Evolutionary conservation across 768 basidiomycete genomes (phyloP).

Genomic region (Russula griseocarnosa): DNA sequence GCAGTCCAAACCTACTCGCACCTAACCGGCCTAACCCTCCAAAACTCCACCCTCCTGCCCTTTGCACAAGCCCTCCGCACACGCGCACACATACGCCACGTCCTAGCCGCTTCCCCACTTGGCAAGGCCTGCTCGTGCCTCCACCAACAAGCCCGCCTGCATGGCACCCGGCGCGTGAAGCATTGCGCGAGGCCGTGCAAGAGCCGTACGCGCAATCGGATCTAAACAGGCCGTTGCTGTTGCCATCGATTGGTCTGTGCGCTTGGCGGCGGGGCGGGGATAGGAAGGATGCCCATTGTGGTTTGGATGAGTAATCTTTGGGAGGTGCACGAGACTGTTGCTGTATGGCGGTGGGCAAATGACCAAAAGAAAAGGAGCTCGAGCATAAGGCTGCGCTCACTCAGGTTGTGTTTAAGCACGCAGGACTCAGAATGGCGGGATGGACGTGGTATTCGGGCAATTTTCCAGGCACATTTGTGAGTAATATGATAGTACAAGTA

Average conservation of each 20-base stretch:
- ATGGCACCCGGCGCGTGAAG: constrained; percentile 75
- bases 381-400: constrained; percentile 45
- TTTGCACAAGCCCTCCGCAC: constrained; percentile 55
- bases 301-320: constrained; percentile 63
- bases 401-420: constrained; percentile 43
- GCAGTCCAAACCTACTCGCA: constrained; percentile 79
- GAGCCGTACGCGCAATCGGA: constrained; percentile 38
- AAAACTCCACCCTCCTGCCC: constrained; percentile 56
- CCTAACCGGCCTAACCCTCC: constrained; percentile 67
- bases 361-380: constrained; percentile 40
- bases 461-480: no score
- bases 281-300: constrained; percentile 52
- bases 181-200: constrained; percentile 43
- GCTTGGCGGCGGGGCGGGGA: constrained; percentile 28
- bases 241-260: constrained; percentile 70
- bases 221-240: constrained; percentile 53
- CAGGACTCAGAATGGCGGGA: constrained; percentile 56
- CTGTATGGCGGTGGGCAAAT: constrained; percentile 58
- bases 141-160: constrained; percentile 42
- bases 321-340: constrained; percentile 74
- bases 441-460: no score
- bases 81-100: constrained; percentile 64
- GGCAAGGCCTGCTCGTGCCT: constrained; percentile 69
- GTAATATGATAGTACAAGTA: no score
- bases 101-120: constrained; percentile 77